Conservation (phyloP, 352 stramenopile genomes). For the Phytophthora quininea region DNA sequence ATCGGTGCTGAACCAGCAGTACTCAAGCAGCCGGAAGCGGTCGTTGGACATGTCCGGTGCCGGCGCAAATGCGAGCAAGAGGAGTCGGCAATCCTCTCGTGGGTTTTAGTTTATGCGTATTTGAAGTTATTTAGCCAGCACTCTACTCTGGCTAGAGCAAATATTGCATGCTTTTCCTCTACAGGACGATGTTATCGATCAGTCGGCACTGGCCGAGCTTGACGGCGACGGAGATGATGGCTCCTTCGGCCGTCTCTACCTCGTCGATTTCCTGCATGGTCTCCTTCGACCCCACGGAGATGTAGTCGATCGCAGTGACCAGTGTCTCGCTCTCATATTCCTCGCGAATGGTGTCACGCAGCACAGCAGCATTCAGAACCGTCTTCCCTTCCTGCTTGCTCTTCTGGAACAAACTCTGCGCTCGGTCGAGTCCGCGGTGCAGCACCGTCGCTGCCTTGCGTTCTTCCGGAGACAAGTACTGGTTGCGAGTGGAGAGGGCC, state of each 20-base stretch:
- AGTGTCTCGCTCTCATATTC: constrained; percentile 89
- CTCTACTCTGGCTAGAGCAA: constrained; percentile 7
- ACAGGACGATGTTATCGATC: constrained; percentile 97
- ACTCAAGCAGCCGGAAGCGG: constrained; percentile 28
- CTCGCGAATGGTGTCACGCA: constrained; percentile 51
- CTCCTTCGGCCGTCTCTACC: constrained; percentile 64
- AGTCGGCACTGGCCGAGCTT: constrained; percentile 95
- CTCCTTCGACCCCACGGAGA: constrained; percentile 93
- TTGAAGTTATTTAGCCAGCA: constrained; percentile 28
- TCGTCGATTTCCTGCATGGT: constrained; percentile 94
- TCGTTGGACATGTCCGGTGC: constrained; percentile 15
- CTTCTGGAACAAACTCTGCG: constrained; percentile 53
- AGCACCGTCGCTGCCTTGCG: constrained; percentile 88
- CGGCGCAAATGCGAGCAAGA: constrained; percentile 29
- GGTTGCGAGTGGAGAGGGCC: constrained; percentile 98
- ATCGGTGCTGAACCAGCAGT: constrained; percentile 41
- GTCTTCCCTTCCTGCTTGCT: constrained; percentile 26
- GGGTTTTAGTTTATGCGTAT: constrained; percentile 4
- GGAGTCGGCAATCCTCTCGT: constrained; percentile 13
- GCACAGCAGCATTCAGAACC: constrained; percentile 32
- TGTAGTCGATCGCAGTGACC: constrained; percentile 95
- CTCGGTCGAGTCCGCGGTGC: constrained; percentile 75
- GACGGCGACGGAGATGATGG: constrained; percentile 95
- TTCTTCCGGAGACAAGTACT: constrained; percentile 94
- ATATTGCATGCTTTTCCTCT: constrained; percentile 3